Base-by-base conservation (phyloP, 2,329 filamentous ascomycete genomes). In the Zymoseptoria passerinii region DNA sequence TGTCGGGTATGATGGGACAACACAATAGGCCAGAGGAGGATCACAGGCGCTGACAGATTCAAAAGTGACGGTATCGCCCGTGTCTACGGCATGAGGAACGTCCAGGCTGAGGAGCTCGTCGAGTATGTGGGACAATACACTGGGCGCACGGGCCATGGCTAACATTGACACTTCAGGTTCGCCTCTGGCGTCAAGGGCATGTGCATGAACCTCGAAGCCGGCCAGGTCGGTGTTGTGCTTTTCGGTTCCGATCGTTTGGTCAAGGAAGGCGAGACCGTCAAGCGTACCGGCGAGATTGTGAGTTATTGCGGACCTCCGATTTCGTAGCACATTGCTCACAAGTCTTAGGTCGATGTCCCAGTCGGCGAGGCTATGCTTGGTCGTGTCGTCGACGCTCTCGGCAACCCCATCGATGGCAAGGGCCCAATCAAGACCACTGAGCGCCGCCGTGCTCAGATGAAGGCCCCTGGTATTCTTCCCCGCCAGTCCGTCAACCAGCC, bases 151-250 rank as follows among this genome's bases (percentile, higher is more conserved):
- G 40, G 10, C 50, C 62, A 52, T 58, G 49, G 56, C 63, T 66
- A 59, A 60, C 60, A 50, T 54, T 52, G 40, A 48, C 35, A n/a
- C 35, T 48, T 59, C 68, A 96, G 92, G 84, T 99, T 99, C 83
- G 90, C 94, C 74, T 99, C 94, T 68, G 94, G 94, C 79, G 94
- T 97, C 81, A 97, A 97, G 88, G 94, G 94, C 80, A 99, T 99
- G 94, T 97, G 92, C 90, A 97, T 99, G 92, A 99, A 99, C 89
- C 87, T 99, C 81, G 94, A 99, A 83, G 94, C 94, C 80, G 94
- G 94, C 79, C 94, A 97, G 82, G 94, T 99, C 82, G 94, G 94
- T 96, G 92, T 99, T 75, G 94, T 99, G 86, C 86, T 99, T 76
- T 99, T 99, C 86, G 94, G 94, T 87, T 97, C 94, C 76, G 94